Evolutionary conservation across 768 basidiomycete genomes (phyloP).

Genomic region (Amanita subjunquillea): DNA sequence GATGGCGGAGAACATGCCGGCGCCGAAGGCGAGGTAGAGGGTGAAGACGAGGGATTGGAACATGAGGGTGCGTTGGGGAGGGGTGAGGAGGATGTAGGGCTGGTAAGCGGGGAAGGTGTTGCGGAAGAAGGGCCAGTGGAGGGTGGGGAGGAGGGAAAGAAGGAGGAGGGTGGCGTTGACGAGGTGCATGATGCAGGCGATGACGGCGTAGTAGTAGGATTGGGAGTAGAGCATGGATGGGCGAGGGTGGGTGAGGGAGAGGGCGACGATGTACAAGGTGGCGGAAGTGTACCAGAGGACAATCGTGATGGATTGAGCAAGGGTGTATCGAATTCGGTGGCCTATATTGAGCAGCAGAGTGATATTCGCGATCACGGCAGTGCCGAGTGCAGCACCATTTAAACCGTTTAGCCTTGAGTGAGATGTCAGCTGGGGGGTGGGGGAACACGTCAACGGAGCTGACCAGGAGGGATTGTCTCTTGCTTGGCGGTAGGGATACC

Average conservation of each 20-base stretch:
- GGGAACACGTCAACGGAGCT: background rate
- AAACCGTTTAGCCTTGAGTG: conserved; percentile 20
- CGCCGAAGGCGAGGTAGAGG: conserved; percentile 27
- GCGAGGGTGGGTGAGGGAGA: conserved; percentile 16
- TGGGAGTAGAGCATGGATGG: conserved; percentile 18
- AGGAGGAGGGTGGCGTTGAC: conserved; percentile 19
- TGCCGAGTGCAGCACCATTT: conserved; percentile 21
- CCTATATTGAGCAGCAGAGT: conserved; percentile 29
- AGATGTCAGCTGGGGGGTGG: background rate
- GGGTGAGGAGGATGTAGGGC: conserved; percentile 25
- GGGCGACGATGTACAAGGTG: conserved; percentile 23
- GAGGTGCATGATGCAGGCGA: conserved; percentile 20
- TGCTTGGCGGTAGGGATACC: conserved; percentile 8
- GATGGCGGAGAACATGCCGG: conserved; percentile 23
- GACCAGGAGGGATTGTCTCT: conserved; percentile 25
- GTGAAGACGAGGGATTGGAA: conserved; percentile 30
- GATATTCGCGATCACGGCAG: conserved; percentile 23
- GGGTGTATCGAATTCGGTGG: conserved; percentile 19
- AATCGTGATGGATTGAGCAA: conserved; percentile 28
- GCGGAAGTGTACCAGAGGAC: conserved; percentile 27
- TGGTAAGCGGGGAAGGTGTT: conserved; percentile 22
- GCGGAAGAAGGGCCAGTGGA: conserved; percentile 18
- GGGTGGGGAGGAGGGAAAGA: conserved; percentile 12
- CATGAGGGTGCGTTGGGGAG: conserved; percentile 32
- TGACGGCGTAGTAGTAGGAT: conserved; percentile 28